Conservation (phyloP, 805 yeast genomes). For the Starmerella tilneyi region DNA sequence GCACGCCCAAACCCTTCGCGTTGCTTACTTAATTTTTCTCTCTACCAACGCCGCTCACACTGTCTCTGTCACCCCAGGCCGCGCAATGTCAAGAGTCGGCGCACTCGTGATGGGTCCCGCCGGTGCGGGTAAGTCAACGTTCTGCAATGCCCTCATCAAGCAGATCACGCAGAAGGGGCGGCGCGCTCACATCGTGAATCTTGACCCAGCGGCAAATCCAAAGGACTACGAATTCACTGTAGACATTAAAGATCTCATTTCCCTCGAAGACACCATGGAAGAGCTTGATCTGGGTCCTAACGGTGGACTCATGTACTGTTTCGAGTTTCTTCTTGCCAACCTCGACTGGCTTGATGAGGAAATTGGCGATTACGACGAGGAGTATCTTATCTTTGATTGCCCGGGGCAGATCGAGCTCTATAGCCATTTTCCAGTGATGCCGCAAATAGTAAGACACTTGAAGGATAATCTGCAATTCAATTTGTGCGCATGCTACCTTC, state of each 20-base stretch:
- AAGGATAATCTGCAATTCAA: conserved; percentile 70
- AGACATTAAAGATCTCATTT: conserved; percentile 82
- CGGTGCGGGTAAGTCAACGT: conserved; percentile 92
- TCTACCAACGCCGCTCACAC: neutral
- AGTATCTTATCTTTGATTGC: conserved; percentile 86
- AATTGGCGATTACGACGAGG: conserved; percentile 91
- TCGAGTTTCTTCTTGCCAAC: conserved; percentile 76
- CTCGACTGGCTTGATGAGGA: conserved; percentile 97
- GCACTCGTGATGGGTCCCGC: conserved; percentile 94
- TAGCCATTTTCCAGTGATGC: conserved; percentile 88
- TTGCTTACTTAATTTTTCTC: conserved; percentile 2
- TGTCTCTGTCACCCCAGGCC: neutral
- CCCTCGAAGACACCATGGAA: conserved; percentile 89
- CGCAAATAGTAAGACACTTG: conserved; percentile 77
- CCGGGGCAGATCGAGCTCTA: conserved; percentile 95
- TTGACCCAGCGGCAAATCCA: conserved; percentile 97
- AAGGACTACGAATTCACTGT: conserved; percentile 82
- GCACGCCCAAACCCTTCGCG: neutral
- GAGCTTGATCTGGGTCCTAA: conserved; percentile 90
- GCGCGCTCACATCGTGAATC: conserved; percentile 84
- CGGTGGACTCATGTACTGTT: conserved; percentile 87
- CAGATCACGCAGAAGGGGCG: conserved; percentile 87
- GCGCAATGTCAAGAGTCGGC: conserved; percentile 82
- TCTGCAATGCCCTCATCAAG: conserved; percentile 75
- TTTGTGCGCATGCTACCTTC: conserved; percentile 80